phyloP scores from a whole-genome alignment of 179 eudicot species.

The Spinacia oleracea region DNA sequence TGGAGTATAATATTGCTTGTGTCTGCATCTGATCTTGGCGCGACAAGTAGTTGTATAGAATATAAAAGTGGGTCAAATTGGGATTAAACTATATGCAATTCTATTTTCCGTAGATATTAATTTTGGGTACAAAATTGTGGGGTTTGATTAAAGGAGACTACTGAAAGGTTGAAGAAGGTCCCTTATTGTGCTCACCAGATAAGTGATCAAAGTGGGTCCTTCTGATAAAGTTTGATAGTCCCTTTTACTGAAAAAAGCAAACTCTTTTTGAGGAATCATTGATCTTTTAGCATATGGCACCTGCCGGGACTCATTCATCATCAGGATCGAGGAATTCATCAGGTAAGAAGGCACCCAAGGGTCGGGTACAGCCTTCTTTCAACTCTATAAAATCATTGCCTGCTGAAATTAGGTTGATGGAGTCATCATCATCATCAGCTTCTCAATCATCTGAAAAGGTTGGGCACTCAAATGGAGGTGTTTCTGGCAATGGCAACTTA shows the following conservation, averaged over 20 bases:
- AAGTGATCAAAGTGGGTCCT: constrained; percentile 51
- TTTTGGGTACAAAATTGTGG: constrained; percentile 25
- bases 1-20: constrained; percentile 24
- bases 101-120: background rate
- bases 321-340: constrained; percentile 34
- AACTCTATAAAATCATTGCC: constrained; percentile 85
- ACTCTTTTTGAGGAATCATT: constrained; percentile 41
- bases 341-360: constrained; percentile 42
- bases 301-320: constrained; percentile 37
- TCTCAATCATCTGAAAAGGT: constrained; percentile 28
- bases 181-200: constrained; percentile 52
- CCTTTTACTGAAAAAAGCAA: constrained; percentile 37
- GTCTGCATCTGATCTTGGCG: constrained; percentile 28
- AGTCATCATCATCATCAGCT: constrained; percentile 22
- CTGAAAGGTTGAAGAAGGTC: constrained; percentile 24
- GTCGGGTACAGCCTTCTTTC: constrained; percentile 44
- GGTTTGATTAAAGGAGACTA: constrained; percentile 27
- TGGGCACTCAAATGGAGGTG: constrained; percentile 32
- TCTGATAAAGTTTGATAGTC: constrained; percentile 47
- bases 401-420: constrained; percentile 54
- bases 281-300: constrained; percentile 43
- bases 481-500: constrained; percentile 39
- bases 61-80: constrained; percentile 23
- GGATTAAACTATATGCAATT: constrained; percentile 8
- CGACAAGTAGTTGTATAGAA: constrained; percentile 10